Conservation (phyloP, 2,329 filamentous ascomycete genomes). For the Cladophialophora yegresii region DNA sequence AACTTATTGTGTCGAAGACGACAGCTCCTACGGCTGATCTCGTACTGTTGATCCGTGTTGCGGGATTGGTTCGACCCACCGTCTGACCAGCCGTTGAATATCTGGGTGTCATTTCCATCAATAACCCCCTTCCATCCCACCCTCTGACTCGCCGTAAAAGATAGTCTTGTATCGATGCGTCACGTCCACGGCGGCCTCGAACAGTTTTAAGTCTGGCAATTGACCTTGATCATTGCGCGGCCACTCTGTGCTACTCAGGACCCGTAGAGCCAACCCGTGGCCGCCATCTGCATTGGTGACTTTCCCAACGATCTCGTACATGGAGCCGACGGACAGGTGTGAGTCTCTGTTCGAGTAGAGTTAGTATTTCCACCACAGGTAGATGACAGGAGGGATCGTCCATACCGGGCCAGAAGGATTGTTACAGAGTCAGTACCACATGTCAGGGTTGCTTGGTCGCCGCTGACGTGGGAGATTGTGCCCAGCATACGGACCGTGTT, state of each 20-base stretch:
- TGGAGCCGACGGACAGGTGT: conserved; percentile 48
- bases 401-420: conserved; percentile 65
- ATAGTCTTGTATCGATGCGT: conserved; percentile 80
- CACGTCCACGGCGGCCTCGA: conserved; percentile 77
- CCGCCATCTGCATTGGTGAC: conserved; percentile 48
- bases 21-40: background rate
- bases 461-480: conserved; percentile 77
- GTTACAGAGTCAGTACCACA: conserved; percentile 71
- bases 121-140: conserved; percentile 26
- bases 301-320: conserved; percentile 52
- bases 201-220: conserved; percentile 69
- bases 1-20: background rate
- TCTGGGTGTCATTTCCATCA: conserved; percentile 13
- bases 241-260: conserved; percentile 49
- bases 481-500: conserved; percentile 81
- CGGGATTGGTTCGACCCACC: background rate
- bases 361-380: background rate
- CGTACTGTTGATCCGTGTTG: background rate
- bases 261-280: conserved; percentile 46
- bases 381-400: background rate
- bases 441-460: conserved; percentile 78
- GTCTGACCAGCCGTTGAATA: background rate
- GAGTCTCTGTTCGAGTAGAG: conserved; percentile 38
- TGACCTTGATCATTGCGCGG: conserved; percentile 33
- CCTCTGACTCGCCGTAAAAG: conserved; percentile 64